Conservation (phyloP, 1,139 yeast species). For the Saccharomyces hybrid region DNA sequence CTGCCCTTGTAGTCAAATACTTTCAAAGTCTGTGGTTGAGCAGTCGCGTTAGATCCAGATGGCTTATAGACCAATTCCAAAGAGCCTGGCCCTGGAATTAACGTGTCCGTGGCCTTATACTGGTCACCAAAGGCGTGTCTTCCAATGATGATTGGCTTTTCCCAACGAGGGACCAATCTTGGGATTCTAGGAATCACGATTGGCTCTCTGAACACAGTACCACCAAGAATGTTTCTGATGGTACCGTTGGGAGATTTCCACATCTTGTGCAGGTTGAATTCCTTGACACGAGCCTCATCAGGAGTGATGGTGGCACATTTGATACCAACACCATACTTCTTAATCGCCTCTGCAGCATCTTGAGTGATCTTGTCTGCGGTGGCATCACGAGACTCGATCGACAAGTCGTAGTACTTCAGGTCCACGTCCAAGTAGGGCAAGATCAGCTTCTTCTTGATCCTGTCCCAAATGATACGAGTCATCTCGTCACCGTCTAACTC, state of each 20-base stretch:
- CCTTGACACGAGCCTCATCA: slow-evolving; percentile 73
- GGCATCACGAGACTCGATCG: slow-evolving; percentile 61
- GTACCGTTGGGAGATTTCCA: slow-evolving; percentile 86
- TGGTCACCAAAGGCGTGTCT: slow-evolving; percentile 86
- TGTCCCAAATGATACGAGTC: slow-evolving; percentile 79
- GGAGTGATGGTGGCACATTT: slow-evolving; percentile 87
- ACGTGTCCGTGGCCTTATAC: slow-evolving; percentile 71
- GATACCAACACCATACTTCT: slow-evolving; percentile 71
- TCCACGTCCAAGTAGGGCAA: slow-evolving; percentile 66
- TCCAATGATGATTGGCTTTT: slow-evolving; percentile 74
- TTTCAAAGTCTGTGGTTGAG: slow-evolving; percentile 36
- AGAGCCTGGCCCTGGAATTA: slow-evolving; percentile 61
- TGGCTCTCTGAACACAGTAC: slow-evolving; percentile 80
- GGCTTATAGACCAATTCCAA: slow-evolving; percentile 62
- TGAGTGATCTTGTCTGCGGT: slow-evolving; percentile 66
- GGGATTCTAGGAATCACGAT: slow-evolving; percentile 73
- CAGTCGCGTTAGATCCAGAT: slow-evolving; percentile 33
- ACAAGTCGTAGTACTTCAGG: slow-evolving; percentile 68
- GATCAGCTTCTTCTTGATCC: slow-evolving; percentile 62
- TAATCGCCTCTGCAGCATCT: slow-evolving; percentile 71
- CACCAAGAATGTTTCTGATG: slow-evolving; percentile 71
- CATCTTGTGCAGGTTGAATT: slow-evolving; percentile 69
- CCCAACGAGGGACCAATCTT: slow-evolving; percentile 71
- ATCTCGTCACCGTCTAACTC: slow-evolving; percentile 84
- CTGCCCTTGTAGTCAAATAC: slow-evolving; percentile 54